Evolutionary conservation across 2,329 filamentous ascomycete species (phyloP).

Genomic region (Cercospora nicotianae): DNA sequence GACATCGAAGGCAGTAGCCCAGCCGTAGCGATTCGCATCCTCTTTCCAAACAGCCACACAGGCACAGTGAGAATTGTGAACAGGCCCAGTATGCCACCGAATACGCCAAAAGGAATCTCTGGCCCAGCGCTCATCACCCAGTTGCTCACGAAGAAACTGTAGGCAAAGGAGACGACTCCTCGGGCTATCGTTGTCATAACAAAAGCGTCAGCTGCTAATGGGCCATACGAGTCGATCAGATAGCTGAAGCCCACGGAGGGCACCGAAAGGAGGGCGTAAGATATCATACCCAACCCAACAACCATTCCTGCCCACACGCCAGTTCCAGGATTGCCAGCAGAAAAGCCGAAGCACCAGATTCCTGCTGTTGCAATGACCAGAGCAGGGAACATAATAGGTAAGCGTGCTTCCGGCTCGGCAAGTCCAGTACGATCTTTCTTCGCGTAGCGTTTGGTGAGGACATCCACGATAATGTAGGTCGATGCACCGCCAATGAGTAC

Average conservation of each 20-base stretch:
- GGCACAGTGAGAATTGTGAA: slow-evolving; percentile 46
- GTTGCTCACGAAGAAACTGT: slow-evolving; percentile 55
- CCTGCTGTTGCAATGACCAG: slow-evolving; percentile 43
- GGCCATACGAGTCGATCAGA: slow-evolving; percentile 53
- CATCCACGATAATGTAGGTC: slow-evolving; percentile 43
- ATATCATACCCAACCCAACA: slow-evolving; percentile 44
- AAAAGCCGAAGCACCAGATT: slow-evolving; percentile 44
- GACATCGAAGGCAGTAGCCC: slow-evolving; percentile 13
- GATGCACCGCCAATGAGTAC: slow-evolving; percentile 40
- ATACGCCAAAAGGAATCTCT: slow-evolving; percentile 55
- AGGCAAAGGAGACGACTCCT: slow-evolving; percentile 54
- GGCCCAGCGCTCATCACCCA: slow-evolving; percentile 50
- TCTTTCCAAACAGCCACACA: slow-evolving; percentile 43
- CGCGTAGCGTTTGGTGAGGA: slow-evolving; percentile 41
- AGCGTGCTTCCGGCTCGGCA: slow-evolving; percentile 44
- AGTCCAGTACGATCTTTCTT: slow-evolving; percentile 41
- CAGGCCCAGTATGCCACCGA: slow-evolving; percentile 53
- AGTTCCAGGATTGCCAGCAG: slow-evolving; percentile 40
- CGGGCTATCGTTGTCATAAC: slow-evolving; percentile 54
- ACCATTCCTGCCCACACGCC: slow-evolving; percentile 44
- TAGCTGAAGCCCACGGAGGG: slow-evolving; percentile 49
- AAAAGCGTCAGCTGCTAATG: slow-evolving; percentile 54
- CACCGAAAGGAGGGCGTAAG: slow-evolving; percentile 45
- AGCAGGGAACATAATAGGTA: slow-evolving; percentile 43
- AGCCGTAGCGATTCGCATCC: slow-evolving; percentile 45